Base-by-base conservation (phyloP, 2,329 filamentous ascomycete species). In the Monilinia aucupariae region DNA sequence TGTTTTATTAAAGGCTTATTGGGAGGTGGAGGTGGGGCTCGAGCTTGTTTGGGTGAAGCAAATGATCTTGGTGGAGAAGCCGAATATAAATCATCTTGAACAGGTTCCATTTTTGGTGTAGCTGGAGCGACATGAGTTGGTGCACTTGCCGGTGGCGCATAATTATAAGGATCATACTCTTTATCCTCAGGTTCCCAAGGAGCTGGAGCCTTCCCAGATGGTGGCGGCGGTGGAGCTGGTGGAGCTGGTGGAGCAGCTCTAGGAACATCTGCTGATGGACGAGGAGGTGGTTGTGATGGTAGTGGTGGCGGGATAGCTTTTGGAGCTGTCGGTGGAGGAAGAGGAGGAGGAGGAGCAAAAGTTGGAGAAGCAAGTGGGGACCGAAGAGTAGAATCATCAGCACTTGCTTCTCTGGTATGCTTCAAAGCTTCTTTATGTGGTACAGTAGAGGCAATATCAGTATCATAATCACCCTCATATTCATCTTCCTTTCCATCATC, bases 381-480 rank as follows among this genome's bases (percentile, higher is more conserved):
- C 49, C 80, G 80, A 61, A 78, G 67, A 41, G 86, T 77, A 3
- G 83, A 83, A 63, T 89, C 86, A 66, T 96, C 91, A 61, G 89
- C 73, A 72, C 90, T 96, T 8, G 88, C 85, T 52, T 93, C 90
- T 61, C 88, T 84, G 9, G 82, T 84, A 74, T 96, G 91, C 10
- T 93, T 96, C 65, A 97, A 76, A 0, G 93, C 92, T 77, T 96
- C 93, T 76, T 96, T 97, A 75, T 96, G 91, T 62, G 90, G 91
- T n/a, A 85, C 91, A 12, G 91, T 88, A n/a, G 92, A 91, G 1
- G 89, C 92, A 73, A 97, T 97, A 74, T 97, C 94, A 8, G 94
- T 97, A 70, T 97, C 94, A 74, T 97, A 97, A 73, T 97, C 94
- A 8, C 93, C 94, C 73, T 99, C 94, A 72, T 97, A 97, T 72